phyloP scores from a whole-genome alignment of 2,329 filamentous ascomycete genomes.

The Aspergillus sp. region DNA sequence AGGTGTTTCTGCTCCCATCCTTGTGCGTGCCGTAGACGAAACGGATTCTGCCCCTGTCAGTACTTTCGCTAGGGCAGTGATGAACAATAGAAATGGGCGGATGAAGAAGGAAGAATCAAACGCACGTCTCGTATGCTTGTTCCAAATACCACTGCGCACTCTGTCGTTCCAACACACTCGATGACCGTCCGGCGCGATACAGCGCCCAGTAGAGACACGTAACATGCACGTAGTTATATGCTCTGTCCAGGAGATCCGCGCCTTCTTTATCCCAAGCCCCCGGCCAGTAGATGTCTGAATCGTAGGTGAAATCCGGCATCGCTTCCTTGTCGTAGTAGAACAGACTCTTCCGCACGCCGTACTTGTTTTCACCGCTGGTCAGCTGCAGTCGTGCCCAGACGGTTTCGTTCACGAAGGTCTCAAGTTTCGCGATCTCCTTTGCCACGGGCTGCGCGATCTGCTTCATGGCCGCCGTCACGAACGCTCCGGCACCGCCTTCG shows the following conservation, averaged over 20 bases:
- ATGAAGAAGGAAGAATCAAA: conserved; percentile 20
- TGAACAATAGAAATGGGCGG: neutral
- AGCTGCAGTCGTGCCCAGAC: conserved; percentile 52
- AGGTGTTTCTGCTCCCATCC: conserved; percentile 35
- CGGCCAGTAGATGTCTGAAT: conserved; percentile 47
- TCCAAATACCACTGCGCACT: conserved; percentile 57
- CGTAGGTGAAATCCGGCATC: conserved; percentile 48
- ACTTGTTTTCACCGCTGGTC: conserved; percentile 33
- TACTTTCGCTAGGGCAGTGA: too few species aligned
- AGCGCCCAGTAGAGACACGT: conserved; percentile 58
- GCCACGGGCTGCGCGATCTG: conserved; percentile 52
- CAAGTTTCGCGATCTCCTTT: conserved; percentile 53
- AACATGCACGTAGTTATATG: conserved; percentile 62
- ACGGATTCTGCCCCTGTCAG: neutral
- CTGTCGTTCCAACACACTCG: conserved; percentile 38
- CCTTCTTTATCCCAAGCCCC: conserved; percentile 56
- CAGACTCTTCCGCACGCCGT: conserved; percentile 54
- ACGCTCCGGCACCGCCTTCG: conserved; percentile 58
- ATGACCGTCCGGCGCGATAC: conserved; percentile 54
- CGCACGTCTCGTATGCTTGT: conserved; percentile 53
- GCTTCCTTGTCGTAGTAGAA: conserved; percentile 57
- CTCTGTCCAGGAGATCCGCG: conserved; percentile 49
- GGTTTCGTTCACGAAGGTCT: conserved; percentile 54
- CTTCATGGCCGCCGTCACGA: conserved; percentile 55
- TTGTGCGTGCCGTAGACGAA: conserved; percentile 33